Evolutionary conservation across 495 filamentous ascomycete genomes (phyloP), one percentile per base, ranked within the genome.

Genomic region (Penicillium steckii): DNA sequence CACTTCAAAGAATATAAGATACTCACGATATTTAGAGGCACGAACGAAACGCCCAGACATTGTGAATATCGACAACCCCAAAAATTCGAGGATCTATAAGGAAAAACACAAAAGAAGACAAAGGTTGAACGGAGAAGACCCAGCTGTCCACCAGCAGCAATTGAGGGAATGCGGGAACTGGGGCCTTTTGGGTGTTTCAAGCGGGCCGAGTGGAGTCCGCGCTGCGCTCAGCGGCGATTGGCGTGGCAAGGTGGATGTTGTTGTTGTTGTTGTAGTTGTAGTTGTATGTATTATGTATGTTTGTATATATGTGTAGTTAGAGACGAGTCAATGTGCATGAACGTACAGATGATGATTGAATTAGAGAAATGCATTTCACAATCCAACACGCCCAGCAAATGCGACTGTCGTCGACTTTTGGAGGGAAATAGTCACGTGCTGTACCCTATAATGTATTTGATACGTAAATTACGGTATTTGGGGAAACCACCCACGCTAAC

Each of bases 21-120:
- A 80, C 93, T 80, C 78, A 97, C 95, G 91, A 78, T 97, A 98
- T 74, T 98, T 98, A 63, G 93, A 97, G 70, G 91, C 86, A 76
- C 94, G 87, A 72, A 97, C 95, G 75, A 98, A 98, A 71, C 94
- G 90, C 68, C 91, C 91, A 68, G 93, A 85, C 94, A 98, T 98
- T 48, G 23, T 66, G 21, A 33, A 43, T 50, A 52, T 50, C 55
- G 43, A 55, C 46, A 26, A 37, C 45, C 38, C n/a, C n/a, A 41
- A 19, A 29, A 62, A n/a, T 27, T 26, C 23, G 37, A 33, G 27
- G 35, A 61, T 15, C 44, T 29, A 35, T 29, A 52, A 37, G 38
- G 33, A 49, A 50, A 49, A 43, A 22, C 29, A 43, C 42, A 48
- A 37, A 44, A 62, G 59, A 57, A 63, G 59, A 56, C 49, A 54